These are phyloP conservation scores for Erigeron canadensis DNA, from an alignment of 129 eudicot genomes.

Conservation along the genomic window DNA sequence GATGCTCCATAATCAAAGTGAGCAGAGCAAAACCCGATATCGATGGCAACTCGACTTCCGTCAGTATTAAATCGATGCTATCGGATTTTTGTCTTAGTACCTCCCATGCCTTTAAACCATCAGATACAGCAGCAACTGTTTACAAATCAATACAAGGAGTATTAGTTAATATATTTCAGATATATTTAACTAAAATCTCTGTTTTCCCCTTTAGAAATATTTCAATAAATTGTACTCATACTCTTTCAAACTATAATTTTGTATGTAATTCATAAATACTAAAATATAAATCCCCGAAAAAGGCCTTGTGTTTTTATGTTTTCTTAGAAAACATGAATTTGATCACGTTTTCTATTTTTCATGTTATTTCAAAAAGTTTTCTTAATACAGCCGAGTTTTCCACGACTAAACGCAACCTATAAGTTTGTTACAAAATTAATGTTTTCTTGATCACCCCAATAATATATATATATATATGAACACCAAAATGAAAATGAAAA, in stretches of 20 bases:
- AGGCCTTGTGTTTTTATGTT: too few species aligned
- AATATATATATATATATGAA: background rate
- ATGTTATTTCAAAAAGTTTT: too few species aligned
- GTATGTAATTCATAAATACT: background rate
- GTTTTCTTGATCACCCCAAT: background rate
- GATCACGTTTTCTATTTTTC: too few species aligned
- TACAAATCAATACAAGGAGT: too few species aligned
- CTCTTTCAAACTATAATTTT: background rate
- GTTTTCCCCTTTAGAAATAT: too few species aligned
- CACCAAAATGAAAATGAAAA: background rate
- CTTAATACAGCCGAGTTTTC: too few species aligned
- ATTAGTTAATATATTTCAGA: too few species aligned
- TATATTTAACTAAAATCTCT: too few species aligned
- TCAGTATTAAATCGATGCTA: conserved; percentile 71
- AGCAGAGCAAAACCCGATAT: conserved; percentile 87
- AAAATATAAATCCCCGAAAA: background rate
- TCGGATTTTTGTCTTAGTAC: conserved; percentile 59
- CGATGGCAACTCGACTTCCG: conserved; percentile 85
- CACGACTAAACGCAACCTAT: too few species aligned
- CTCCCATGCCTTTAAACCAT: conserved; percentile 95
- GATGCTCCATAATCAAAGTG: conserved; percentile 72
- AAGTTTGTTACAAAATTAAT: background rate
- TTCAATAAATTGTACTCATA: too few species aligned
- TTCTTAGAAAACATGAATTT: too few species aligned
- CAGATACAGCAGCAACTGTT: conserved; percentile 83